Evolutionary conservation across 768 basidiomycete species (phyloP).

Genomic region (Tulasnella sp.): DNA sequence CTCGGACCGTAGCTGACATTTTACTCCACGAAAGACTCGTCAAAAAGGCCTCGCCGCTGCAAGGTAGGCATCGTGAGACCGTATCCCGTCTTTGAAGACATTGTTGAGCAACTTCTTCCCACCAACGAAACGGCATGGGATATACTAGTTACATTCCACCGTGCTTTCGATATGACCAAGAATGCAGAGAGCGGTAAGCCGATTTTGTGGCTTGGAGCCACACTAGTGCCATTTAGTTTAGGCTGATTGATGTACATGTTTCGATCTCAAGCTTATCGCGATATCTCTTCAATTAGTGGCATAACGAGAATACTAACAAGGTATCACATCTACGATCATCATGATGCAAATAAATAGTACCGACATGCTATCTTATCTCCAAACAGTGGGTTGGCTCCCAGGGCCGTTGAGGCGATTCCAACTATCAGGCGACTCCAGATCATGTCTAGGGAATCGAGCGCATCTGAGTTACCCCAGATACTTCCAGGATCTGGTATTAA

Average conservation of each 20-base stretch:
- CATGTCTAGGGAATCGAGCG: neutral
- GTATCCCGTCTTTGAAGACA: too few relatives aligned
- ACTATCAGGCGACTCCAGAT: neutral
- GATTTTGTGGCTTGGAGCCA: too few relatives aligned
- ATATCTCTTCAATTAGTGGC: constrained; percentile 43
- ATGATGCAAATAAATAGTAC: neutral
- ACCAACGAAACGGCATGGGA: too few relatives aligned
- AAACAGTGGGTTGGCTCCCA: constrained; percentile 32
- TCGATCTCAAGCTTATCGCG: constrained; percentile 28
- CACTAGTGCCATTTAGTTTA: neutral
- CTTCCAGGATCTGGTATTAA: constrained; percentile 72
- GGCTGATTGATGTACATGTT: neutral
- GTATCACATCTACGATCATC: constrained; percentile 31
- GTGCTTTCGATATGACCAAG: constrained; percentile 63
- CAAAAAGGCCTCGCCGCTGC: constrained; percentile 43
- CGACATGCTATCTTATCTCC: constrained; percentile 38
- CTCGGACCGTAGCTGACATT: neutral
- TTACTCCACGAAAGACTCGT: constrained; percentile 44
- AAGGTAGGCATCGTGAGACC: constrained; percentile 39
- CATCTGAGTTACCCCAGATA: constrained; percentile 25
- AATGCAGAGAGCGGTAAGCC: constrained; percentile 40
- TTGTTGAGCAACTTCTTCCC: too few relatives aligned
- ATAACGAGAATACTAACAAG: constrained; percentile 71
- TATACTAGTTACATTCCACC: constrained; percentile 55
- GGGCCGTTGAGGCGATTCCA: neutral